Evolutionary conservation across 2,329 filamentous ascomycete species (phyloP).

Genomic region (Parastagonospora nodorum): DNA sequence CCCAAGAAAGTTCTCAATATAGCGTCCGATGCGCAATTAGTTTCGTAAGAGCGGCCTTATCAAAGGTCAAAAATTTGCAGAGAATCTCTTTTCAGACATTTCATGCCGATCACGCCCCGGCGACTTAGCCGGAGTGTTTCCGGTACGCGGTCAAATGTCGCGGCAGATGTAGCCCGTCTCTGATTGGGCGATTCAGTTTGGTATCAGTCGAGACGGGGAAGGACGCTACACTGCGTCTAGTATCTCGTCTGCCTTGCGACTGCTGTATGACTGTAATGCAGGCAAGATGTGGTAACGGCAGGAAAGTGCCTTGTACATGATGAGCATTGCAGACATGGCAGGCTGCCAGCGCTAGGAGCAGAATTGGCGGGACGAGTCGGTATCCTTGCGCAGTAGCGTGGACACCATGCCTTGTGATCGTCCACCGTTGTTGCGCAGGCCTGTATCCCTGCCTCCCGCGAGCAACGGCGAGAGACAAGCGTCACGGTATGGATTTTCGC

Average conservation of each 20-base stretch:
- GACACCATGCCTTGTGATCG: constrained; percentile 39
- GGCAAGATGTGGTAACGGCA: too few relatives aligned
- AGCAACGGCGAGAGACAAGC: constrained; percentile 20
- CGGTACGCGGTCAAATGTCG: constrained; percentile 19
- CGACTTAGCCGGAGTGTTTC: constrained; percentile 30
- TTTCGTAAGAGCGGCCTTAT: background rate
- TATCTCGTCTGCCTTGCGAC: too few relatives aligned
- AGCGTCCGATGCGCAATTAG: background rate
- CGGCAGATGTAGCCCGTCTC: constrained; percentile 17
- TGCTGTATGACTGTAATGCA: constrained; percentile 6
- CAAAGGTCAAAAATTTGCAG: background rate
- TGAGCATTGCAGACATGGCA: constrained; percentile 16
- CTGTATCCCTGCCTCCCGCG: constrained; percentile 39
- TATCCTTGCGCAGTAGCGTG: constrained; percentile 36
- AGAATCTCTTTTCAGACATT: background rate
- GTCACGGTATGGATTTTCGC: constrained; percentile 6
- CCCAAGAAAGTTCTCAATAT: background rate
- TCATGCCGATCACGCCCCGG: constrained; percentile 31
- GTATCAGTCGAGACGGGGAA: too few relatives aligned
- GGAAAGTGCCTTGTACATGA: background rate
- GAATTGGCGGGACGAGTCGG: constrained; percentile 38
- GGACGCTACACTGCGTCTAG: too few relatives aligned
- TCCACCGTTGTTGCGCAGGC: constrained; percentile 32
- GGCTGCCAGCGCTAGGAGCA: constrained; percentile 16
- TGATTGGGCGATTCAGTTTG: constrained; percentile 8